A percentile compares a stretch with the other conserved stretches of the same genome.
These are phyloP conservation scores for Chalciporus chontae DNA, from an alignment of 768 basidiomycete genomes.

Conservation along the genomic window DNA sequence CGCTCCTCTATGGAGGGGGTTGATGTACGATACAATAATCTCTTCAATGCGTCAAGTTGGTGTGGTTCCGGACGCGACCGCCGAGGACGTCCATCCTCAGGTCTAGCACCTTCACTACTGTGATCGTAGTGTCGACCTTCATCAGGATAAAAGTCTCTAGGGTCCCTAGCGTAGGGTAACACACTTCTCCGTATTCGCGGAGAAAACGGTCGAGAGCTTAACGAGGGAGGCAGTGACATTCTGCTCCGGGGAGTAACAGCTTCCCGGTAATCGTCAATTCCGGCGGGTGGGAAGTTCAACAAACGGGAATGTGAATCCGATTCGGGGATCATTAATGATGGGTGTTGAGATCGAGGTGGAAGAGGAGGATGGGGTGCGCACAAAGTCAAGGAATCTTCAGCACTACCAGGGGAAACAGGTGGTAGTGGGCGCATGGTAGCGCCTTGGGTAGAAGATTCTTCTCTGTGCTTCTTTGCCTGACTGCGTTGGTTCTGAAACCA, in stretches of 20 bases:
- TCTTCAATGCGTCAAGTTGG: slow-evolving; percentile 73
- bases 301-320: slow-evolving; percentile 13
- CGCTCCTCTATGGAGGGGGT: slow-evolving; percentile 82
- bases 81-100: slow-evolving; percentile 48
- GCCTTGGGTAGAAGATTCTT: slow-evolving; percentile 39
- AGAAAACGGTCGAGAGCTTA: slow-evolving; percentile 26
- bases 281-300: slow-evolving; percentile 12
- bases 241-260: slow-evolving; percentile 24
- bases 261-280: slow-evolving; percentile 17
- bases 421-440: slow-evolving; percentile 5
- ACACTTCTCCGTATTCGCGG: slow-evolving; percentile 28
- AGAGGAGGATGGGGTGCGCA: slow-evolving; percentile 12
- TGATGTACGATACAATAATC: slow-evolving; percentile 60
- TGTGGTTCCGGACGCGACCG: slow-evolving; percentile 77
- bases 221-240: slow-evolving; percentile 30
- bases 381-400: slow-evolving; percentile 8
- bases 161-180: slow-evolving; percentile 26
- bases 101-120: slow-evolving; percentile 16
- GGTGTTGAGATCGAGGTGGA: slow-evolving; percentile 30
- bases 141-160: slow-evolving; percentile 24
- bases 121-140: slow-evolving; percentile 24
- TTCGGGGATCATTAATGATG: slow-evolving; percentile 26
- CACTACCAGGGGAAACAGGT: slow-evolving; percentile 14
- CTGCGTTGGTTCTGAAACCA: slow-evolving; percentile 89
- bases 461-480: slow-evolving; percentile 66